Evolutionary conservation across 1,139 yeast genomes (phyloP).

Genomic region (Lodderomyces jiufengensis): DNA sequence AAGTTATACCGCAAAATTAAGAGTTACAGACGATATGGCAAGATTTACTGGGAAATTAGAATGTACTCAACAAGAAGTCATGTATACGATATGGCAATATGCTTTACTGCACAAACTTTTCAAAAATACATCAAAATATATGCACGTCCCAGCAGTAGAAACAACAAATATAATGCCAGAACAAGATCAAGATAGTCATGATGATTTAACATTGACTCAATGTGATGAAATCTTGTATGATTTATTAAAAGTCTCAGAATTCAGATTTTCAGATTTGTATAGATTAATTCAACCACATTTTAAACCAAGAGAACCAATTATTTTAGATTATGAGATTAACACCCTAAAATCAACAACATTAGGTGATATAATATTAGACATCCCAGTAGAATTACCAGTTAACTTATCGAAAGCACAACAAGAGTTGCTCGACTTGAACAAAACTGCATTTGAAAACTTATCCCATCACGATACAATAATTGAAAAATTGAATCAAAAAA

Average conservation of each 20-base stretch:
- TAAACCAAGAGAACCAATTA: constrained; percentile 77
- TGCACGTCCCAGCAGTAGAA: constrained; percentile 38
- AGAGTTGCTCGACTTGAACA: constrained; percentile 38
- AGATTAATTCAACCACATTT: constrained; percentile 58
- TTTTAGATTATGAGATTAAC: constrained; percentile 67
- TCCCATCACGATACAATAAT: constrained; percentile 48
- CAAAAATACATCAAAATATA: constrained; percentile 36
- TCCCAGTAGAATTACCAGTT: constrained; percentile 58
- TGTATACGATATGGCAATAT: constrained; percentile 85
- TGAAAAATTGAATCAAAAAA: constrained; percentile 55
- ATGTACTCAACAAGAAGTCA: constrained; percentile 82
- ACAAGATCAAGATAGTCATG: constrained; percentile 21
- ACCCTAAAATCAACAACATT: constrained; percentile 75
- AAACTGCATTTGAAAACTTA: constrained; percentile 36
- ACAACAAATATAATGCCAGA: constrained; percentile 13
- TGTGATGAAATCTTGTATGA: constrained; percentile 65
- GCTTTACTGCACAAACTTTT: constrained; percentile 69
- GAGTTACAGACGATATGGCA: constrained; percentile 60
- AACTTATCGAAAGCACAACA: constrained; percentile 38
- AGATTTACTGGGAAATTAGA: constrained; percentile 71
- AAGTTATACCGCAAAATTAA: constrained; percentile 60
- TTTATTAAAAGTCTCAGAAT: constrained; percentile 49
- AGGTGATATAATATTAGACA: constrained; percentile 78
- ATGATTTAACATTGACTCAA: constrained; percentile 47
- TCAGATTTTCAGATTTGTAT: constrained; percentile 72